A percentile compares a stretch with the other conserved stretches of the same genome.
These are phyloP conservation scores for Carex littledalei DNA, from an alignment of 176 grass and related monocot species.

Conservation along the genomic window DNA sequence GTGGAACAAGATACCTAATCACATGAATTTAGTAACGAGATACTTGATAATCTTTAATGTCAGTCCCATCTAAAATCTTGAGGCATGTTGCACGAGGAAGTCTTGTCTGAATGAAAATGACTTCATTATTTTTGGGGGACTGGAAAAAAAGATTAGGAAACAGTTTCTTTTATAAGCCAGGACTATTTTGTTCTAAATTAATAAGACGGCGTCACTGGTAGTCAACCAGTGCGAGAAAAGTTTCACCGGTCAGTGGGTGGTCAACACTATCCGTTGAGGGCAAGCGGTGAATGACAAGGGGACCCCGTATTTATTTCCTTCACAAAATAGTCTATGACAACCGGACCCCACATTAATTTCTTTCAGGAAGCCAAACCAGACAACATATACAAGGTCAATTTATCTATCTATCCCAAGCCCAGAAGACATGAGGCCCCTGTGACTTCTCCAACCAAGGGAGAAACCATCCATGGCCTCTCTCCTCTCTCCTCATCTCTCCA, in stretches of 20 bases:
- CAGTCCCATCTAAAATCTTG: neutral
- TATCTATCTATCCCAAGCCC: conserved; percentile 37
- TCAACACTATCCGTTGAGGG: neutral
- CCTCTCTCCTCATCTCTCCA: conserved; percentile 64
- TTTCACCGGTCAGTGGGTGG: neutral
- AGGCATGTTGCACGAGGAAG: neutral
- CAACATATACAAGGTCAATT: conserved; percentile 13
- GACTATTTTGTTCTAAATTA: neutral
- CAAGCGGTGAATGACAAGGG: neutral
- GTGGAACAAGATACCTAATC: neutral
- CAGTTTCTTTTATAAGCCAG: neutral
- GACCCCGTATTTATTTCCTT: neutral
- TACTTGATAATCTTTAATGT: neutral
- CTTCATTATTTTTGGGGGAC: neutral
- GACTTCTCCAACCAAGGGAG: conserved; percentile 24
- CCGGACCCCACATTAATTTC: neutral
- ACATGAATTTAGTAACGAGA: no score
- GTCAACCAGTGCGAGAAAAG: neutral
- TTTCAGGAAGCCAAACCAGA: neutral
- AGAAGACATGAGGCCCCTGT: conserved; percentile 57
- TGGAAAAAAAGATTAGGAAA: neutral
- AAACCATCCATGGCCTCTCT: conserved; percentile 67
- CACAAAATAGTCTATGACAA: neutral
- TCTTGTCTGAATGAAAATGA: conserved; percentile 1
- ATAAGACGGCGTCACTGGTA: neutral